Evolutionary conservation across 2,329 filamentous ascomycete genomes (phyloP), one percentile per base, ranked within the genome.

Genomic region (Claviceps capensis): DNA sequence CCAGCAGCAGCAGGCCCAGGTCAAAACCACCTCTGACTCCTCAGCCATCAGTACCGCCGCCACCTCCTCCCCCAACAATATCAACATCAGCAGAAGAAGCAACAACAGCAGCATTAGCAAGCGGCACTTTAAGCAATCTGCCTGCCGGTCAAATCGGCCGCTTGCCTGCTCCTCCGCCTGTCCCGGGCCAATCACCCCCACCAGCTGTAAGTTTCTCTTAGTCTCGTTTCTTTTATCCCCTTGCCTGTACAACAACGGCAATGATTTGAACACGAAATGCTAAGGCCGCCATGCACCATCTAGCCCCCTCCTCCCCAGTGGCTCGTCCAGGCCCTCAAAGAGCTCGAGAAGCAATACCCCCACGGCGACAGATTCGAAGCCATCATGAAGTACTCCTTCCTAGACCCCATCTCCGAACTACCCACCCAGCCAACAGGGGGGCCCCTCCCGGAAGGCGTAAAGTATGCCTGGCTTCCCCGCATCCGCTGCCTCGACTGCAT

Each of bases 401-500:
- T 95, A 56, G 85, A 95, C 65, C 78, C 78, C 11, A 73, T 78
- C 48, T 90, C 86, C 2, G 80, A 85, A 55, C 69, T 78, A 19
- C 79, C 82, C 22, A 75, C 86, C 49, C 72, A 81, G 38, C 75
- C 73, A 40, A 72, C 77, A 45, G 72, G n/a, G 11, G 30, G 30
- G 9, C 11, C 75, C 16, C 70, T 77, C 8, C 83, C 77, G 51
- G 72, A 76, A 55, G 79, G 85, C 55, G 73, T 88, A 55, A 86
- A 85, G 61, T 88, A 85, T 59, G 86, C 86, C 69, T 97, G 85
- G 68, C 74, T 95, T 48, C 93, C 93, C 8, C 78, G 93, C 49
- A 96, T 98, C 57, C 79, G 88, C 53, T 98, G 93, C 66, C 80
- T 85, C 47, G 93, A 98, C 66, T 97, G 93, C 65, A 88, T 88